Evolutionary conservation across 495 filamentous ascomycete genomes (phyloP).

Genomic region (Elaphomyces granulatus): DNA sequence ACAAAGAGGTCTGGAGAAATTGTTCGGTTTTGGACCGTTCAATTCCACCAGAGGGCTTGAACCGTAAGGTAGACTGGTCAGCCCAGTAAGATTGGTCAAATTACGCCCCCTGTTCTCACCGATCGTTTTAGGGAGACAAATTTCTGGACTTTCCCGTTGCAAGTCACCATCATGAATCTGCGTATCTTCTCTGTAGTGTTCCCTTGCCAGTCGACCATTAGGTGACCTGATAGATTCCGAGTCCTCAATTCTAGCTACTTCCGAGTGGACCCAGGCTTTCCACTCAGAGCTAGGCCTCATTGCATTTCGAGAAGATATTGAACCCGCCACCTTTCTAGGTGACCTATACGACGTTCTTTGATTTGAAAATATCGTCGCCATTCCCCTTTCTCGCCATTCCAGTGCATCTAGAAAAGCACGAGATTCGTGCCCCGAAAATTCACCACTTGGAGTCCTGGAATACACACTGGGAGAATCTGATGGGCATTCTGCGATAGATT

Average conservation of each 20-base stretch:
- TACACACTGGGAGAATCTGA: conserved; percentile 39
- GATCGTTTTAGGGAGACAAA: no score
- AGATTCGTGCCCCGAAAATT: conserved; percentile 17
- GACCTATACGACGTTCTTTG: conserved; percentile 27
- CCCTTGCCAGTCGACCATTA: conserved; percentile 11
- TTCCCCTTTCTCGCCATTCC: conserved; percentile 18
- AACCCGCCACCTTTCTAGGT: conserved; percentile 11
- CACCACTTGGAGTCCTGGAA: conserved; percentile 38
- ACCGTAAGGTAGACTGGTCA: no score
- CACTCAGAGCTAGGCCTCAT: conserved; percentile 26
- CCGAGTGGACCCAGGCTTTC: conserved; percentile 35
- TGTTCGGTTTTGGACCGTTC: conserved; percentile 12
- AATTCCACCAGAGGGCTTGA: background rate
- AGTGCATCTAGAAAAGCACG: conserved; percentile 5
- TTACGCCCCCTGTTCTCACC: no score
- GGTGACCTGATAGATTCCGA: conserved; percentile 9
- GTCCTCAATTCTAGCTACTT: conserved; percentile 27
- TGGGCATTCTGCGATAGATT: conserved; percentile 1
- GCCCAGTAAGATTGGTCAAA: no score
- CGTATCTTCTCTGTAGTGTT: conserved; percentile 46
- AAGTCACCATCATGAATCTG: conserved; percentile 43
- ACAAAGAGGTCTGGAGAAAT: conserved; percentile 27
- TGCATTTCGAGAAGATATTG: background rate
- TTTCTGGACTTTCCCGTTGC: background rate
- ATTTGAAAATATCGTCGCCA: conserved; percentile 31